Evolutionary conservation across 805 yeast species (phyloP), one percentile per base, ranked within the genome.

Genomic region (Wilhelminamyces savonicus): DNA sequence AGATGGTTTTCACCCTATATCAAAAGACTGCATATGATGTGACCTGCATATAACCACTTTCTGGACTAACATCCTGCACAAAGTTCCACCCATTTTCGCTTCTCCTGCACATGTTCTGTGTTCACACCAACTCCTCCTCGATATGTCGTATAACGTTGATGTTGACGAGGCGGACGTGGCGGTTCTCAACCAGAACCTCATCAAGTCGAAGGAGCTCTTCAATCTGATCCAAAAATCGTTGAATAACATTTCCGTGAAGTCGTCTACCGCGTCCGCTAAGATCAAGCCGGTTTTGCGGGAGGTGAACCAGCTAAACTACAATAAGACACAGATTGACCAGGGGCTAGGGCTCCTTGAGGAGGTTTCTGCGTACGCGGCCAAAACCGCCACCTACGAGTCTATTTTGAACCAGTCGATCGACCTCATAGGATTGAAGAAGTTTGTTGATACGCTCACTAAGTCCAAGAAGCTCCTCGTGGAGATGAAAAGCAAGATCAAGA

Each of bases 91-190:
- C 8, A 17, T 17, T 7, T 17, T 17, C 19, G 19, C 19, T 8
- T 17, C 19, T 6, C n/a, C n/a, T n/a, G n/a, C n/a, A n/a, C n/a
- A n/a, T n/a, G n/a, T n/a, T n/a, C n/a, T n/a, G n/a, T n/a, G n/a
- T n/a, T n/a, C n/a, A n/a, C 19, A 8, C 8, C 19, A 7, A 8
- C 8, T 8, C 8, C 19, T 6, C 8, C 19, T 17, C 19, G 8
- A 17, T 8, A 40, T 40, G 44, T 30, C 37, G 7, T 35, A 35
- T 25, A 32, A 31, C 24, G 55, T 76, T 16, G 88, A 81, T 44
- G 62, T 77, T 3, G 88, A 82, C 45, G 90, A 81, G 50, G 87
- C 88, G 2, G 95, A 86, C 43, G 78, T 85, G 20, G 78, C 85
- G 2, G 87, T 87, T 4, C 67, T 87, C 19, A 82, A 84, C 30